These are phyloP conservation scores for Camelina laxa DNA, from an alignment of 345 rosid species.

Conservation along the genomic window DNA sequence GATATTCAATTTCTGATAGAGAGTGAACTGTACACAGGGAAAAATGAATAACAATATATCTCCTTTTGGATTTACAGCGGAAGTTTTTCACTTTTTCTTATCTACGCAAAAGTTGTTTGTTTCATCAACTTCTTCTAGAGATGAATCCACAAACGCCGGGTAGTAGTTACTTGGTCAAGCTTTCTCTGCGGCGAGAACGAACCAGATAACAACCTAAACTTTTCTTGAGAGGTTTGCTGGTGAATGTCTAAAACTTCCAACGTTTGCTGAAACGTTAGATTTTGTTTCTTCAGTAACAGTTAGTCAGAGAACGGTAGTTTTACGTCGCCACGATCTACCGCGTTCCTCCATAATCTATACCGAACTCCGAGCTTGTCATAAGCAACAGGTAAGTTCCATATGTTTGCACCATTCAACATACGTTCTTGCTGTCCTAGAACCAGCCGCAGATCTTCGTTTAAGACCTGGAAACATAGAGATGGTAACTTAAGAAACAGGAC, in stretches of 20 bases:
- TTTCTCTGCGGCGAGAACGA: slow-evolving; percentile 26
- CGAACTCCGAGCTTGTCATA: slow-evolving; percentile 98
- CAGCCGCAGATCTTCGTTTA: slow-evolving; percentile 87
- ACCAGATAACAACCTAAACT: slow-evolving; percentile 15
- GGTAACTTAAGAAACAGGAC: background rate
- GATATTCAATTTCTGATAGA: slow-evolving; percentile 5
- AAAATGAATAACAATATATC: slow-evolving; percentile 33
- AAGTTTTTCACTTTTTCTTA: background rate
- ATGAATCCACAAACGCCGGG: slow-evolving; percentile 26
- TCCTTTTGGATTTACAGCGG: slow-evolving; percentile 43
- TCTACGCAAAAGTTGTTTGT: slow-evolving; percentile 31
- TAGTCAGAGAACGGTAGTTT: slow-evolving; percentile 64
- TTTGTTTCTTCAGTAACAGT: slow-evolving; percentile 12
- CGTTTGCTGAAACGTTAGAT: slow-evolving; percentile 31
- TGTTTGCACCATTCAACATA: slow-evolving; percentile 83
- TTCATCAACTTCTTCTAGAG: slow-evolving; percentile 38
- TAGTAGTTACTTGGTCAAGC: slow-evolving; percentile 22
- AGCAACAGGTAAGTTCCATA: slow-evolving; percentile 88
- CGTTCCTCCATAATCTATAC: slow-evolving; percentile 88
- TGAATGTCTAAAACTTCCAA: slow-evolving; percentile 25
- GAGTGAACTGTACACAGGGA: slow-evolving; percentile 53
- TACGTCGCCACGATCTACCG: slow-evolving; percentile 67
- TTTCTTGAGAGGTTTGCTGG: slow-evolving; percentile 17
- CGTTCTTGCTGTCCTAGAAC: slow-evolving; percentile 96
- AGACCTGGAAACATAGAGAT: slow-evolving; percentile 56